A percentile compares a stretch with the other conserved stretches of the same genome.
phyloP scores from a whole-genome alignment of 1,284 basidiomycete genomes.

The Tremellales sp. region DNA sequence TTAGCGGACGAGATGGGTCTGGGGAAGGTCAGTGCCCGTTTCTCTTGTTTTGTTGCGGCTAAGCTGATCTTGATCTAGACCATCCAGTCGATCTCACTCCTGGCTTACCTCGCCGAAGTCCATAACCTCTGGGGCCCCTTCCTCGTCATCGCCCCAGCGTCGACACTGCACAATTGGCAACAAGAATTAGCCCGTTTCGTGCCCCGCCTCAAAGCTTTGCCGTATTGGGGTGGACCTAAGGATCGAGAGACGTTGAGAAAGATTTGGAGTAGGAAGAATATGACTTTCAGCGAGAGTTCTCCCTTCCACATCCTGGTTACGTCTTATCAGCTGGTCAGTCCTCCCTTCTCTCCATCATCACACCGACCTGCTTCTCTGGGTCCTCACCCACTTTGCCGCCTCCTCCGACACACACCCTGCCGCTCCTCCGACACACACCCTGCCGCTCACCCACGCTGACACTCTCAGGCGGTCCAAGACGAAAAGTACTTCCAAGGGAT shows the following conservation, averaged over 20 bases:
- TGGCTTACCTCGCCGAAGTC: conserved; percentile 93
- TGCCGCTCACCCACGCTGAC: too few relatives aligned
- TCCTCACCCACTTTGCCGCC: too few relatives aligned
- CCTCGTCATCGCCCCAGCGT: conserved; percentile 97
- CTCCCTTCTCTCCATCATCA: background rate
- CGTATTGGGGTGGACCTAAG: conserved; percentile 98
- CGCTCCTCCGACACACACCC: too few relatives aligned
- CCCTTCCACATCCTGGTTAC: conserved; percentile 97
- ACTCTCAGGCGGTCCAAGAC: conserved; percentile 77
- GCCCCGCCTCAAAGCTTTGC: conserved; percentile 86
- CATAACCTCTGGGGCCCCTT: conserved; percentile 99
- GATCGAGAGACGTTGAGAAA: conserved; percentile 91
- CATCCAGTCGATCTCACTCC: conserved; percentile 94
- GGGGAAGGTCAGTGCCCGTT: conserved; percentile 67
- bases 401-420: too few relatives aligned
- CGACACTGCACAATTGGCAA: conserved; percentile 99
- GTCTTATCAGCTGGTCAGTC: conserved; percentile 87
- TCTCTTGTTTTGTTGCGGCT: conserved; percentile 3
- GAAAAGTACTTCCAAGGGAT: conserved; percentile 97
- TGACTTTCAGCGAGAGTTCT: conserved; percentile 90
- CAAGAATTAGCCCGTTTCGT: conserved; percentile 97
- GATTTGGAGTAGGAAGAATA: conserved; percentile 98
- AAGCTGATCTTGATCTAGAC: conserved; percentile 58
- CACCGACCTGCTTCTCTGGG: too few relatives aligned
- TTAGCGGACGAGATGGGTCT: conserved; percentile 98